Conservation (phyloP, 2,329 filamentous ascomycete genomes). For the Trichocomaceae sp. region DNA sequence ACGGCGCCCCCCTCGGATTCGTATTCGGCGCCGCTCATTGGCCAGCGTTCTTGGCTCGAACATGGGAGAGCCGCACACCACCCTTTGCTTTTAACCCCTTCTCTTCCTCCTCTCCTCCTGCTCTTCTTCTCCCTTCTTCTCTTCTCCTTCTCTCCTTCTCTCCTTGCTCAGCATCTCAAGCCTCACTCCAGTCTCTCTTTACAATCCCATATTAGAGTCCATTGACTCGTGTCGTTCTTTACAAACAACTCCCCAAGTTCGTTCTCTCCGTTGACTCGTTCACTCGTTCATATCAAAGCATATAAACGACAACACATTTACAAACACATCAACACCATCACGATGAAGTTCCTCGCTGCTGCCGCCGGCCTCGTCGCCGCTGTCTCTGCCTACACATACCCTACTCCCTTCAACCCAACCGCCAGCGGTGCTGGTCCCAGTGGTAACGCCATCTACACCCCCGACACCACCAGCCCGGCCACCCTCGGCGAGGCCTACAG, state of each 20-base stretch:
- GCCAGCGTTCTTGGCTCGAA: background rate
- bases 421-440: slow-evolving; percentile 23
- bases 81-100: background rate
- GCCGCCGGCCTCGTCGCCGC: slow-evolving; percentile 35
- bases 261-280: too few species aligned
- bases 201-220: background rate
- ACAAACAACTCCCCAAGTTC: background rate
- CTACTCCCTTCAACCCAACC: slow-evolving; percentile 25
- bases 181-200: slow-evolving; percentile 12
- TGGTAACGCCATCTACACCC: slow-evolving; percentile 52
- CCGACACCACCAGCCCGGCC: slow-evolving; percentile 48
- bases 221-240: slow-evolving; percentile 13
- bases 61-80: background rate
- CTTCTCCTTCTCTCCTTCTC: background rate
- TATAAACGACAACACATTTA: too few species aligned
- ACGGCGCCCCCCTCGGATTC: background rate
- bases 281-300: too few species aligned
- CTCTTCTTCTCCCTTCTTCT: background rate
- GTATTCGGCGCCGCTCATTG: too few species aligned
- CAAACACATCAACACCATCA: slow-evolving; percentile 18
- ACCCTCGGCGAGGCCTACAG: slow-evolving; percentile 50
- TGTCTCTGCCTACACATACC: slow-evolving; percentile 30
- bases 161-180: background rate
- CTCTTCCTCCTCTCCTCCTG: background rate
- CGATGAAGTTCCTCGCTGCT: slow-evolving; percentile 35